These are phyloP conservation scores for Pleurozium schreberi DNA, from an alignment of 225 moss, liverwort and hornwort genomes.

Conservation along the genomic window DNA sequence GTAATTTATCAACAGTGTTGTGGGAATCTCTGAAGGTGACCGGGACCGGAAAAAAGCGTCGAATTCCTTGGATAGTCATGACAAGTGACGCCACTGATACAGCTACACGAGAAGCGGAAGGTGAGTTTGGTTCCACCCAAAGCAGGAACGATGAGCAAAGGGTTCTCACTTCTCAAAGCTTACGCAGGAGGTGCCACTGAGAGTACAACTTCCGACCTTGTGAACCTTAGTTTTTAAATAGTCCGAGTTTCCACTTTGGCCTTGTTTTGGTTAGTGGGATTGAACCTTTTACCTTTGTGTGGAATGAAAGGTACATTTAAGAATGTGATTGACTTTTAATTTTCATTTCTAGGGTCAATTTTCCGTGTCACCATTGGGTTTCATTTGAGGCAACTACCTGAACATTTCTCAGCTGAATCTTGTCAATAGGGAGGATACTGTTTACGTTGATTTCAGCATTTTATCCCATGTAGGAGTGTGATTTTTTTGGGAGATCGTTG, in stretches of 20 bases:
- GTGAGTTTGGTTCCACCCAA: too few species aligned
- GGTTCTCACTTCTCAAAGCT: too few species aligned
- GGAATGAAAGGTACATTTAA: background rate
- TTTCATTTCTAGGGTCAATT: background rate
- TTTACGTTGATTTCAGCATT: background rate
- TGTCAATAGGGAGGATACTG: background rate
- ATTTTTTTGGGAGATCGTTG: background rate
- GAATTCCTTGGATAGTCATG: slow-evolving; percentile 85
- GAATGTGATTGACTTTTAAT: background rate
- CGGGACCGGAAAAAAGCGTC: slow-evolving; percentile 18
- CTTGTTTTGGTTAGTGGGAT: background rate
- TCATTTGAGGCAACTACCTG: background rate
- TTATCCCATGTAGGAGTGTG: background rate
- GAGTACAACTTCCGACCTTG: too few species aligned
- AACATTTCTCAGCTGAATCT: background rate
- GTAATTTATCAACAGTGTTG: slow-evolving; percentile 12
- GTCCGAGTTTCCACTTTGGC: too few species aligned
- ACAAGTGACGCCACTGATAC: slow-evolving; percentile 85
- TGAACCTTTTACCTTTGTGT: background rate
- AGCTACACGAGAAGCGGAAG: slow-evolving; percentile 43
- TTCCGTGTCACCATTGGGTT: background rate
- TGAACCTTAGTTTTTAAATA: too few species aligned
- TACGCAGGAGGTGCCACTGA: too few species aligned
- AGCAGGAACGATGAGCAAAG: too few species aligned
- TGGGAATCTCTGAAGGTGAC: slow-evolving; percentile 34